These are phyloP conservation scores for Camellia lanceoleosa DNA, from an alignment of 148 eudicot species.

Conservation along the genomic window DNA sequence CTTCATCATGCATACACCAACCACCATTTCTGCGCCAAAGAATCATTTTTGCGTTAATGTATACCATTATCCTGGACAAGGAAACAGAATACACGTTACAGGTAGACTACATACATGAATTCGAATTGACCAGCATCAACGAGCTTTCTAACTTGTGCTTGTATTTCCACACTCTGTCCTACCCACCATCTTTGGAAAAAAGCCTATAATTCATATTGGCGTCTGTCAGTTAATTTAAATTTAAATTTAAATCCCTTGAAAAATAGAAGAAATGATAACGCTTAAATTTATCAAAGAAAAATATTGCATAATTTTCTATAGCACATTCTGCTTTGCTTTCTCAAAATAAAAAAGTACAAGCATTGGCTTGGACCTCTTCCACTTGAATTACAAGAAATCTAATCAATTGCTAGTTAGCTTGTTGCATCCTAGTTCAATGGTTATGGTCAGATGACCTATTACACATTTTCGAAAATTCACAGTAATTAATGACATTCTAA, in stretches of 20 bases:
- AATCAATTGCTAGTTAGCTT: not conserved
- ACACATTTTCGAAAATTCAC: not conserved
- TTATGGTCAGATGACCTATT: not conserved
- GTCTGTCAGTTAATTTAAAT: not conserved
- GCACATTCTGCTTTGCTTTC: not conserved
- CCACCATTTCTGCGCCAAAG: constrained; percentile 73
- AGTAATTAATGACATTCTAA: not conserved
- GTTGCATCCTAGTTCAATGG: not conserved
- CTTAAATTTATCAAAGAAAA: not conserved
- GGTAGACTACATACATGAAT: constrained; percentile 49
- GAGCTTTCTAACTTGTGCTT: constrained; percentile 54
- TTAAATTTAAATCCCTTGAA: not conserved
- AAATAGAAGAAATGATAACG: not conserved
- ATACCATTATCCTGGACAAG: not conserved
- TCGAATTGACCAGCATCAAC: constrained; percentile 72
- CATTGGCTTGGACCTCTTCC: not conserved
- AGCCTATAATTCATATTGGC: constrained; percentile 43
- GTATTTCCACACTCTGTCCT: constrained; percentile 48
- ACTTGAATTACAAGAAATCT: not conserved
- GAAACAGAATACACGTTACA: constrained; percentile 4
- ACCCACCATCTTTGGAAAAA: constrained; percentile 88
- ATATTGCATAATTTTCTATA: not conserved
- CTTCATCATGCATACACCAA: constrained; percentile 97
- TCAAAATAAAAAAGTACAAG: not conserved
- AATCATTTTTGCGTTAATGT: constrained; percentile 4